Conservation (phyloP, 2,329 filamentous ascomycete genomes). For the Daldinia sp. region DNA sequence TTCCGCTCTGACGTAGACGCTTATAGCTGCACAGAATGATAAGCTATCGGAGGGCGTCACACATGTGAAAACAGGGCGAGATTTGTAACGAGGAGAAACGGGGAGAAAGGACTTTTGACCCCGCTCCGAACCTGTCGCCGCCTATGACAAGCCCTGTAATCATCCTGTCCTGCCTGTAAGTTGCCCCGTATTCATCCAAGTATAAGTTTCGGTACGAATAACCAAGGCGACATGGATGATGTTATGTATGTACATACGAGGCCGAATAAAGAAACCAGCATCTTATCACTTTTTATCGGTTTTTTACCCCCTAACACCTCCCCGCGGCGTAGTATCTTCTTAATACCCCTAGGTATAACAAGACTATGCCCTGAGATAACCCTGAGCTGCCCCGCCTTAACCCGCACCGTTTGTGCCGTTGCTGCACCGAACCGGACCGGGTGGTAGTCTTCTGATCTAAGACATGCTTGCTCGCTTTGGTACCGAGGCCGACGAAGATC, state of each 20-base stretch:
- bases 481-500: slow-evolving; percentile 31
- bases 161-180: neutral
- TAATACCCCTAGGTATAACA: too few species aligned
- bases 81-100: slow-evolving; percentile 1
- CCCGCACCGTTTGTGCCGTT: slow-evolving; percentile 24
- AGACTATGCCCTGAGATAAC: slow-evolving; percentile 8
- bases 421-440: slow-evolving; percentile 31
- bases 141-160: neutral
- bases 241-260: slow-evolving; percentile 1
- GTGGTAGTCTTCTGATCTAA: slow-evolving; percentile 37
- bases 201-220: neutral
- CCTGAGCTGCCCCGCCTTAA: slow-evolving; percentile 25
- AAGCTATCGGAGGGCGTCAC: slow-evolving; percentile 22
- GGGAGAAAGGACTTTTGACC: slow-evolving; percentile 6
- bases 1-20: slow-evolving; percentile 21
- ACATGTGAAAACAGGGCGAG: slow-evolving; percentile 24
- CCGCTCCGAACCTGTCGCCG: slow-evolving; percentile 10
- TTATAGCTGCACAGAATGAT: slow-evolving; percentile 39
- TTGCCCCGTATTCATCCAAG: slow-evolving; percentile 2
- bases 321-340: too few species aligned
- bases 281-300: too few species aligned
- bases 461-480: slow-evolving; percentile 22
- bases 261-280: slow-evolving; percentile 19
- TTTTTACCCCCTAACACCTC: slow-evolving; percentile 6
- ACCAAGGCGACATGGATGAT: slow-evolving; percentile 12